These are phyloP conservation scores for Arthrocladium fulminans DNA, from an alignment of 2,329 filamentous ascomycete genomes.

Conservation along the genomic window DNA sequence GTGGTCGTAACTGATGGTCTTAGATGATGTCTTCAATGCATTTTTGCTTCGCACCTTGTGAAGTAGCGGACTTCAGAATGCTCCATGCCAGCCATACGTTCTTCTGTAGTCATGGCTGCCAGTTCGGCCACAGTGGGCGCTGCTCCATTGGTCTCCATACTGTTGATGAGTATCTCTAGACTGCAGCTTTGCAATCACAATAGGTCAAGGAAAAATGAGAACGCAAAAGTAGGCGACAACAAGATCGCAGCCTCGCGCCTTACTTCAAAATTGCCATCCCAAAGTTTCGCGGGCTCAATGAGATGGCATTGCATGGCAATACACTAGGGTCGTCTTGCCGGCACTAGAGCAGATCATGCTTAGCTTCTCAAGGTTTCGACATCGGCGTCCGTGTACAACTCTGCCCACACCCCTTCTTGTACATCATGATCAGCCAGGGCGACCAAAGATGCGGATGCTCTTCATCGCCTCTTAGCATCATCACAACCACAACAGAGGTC, in stretches of 20 bases:
- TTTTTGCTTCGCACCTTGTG: slow-evolving; percentile 61
- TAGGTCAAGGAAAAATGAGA: background rate
- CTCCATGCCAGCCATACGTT: slow-evolving; percentile 55
- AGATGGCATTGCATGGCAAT: background rate
- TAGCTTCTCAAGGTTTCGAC: no score
- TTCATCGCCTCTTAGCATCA: no score
- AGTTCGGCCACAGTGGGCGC: slow-evolving; percentile 19
- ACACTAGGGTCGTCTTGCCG: background rate
- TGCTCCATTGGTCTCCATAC: background rate
- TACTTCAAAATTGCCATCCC: background rate
- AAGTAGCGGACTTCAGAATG: slow-evolving; percentile 99
- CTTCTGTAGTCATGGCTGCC: slow-evolving; percentile 31
- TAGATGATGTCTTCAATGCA: slow-evolving; percentile 15
- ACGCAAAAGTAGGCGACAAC: background rate
- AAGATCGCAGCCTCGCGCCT: background rate
- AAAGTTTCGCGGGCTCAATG: background rate
- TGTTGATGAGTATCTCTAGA: background rate
- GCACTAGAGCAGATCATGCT: background rate
- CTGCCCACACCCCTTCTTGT: no score
- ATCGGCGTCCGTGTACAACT: no score
- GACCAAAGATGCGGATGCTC: no score
- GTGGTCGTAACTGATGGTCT: slow-evolving; percentile 73
- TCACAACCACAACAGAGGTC: no score
- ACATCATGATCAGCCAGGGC: no score
- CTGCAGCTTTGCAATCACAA: background rate